Percentiles rank a stretch among this genome's conserved stretches.
These are phyloP conservation scores for Claviceps sp. DNA, from an alignment of 2,329 filamentous ascomycete species.

Conservation along the genomic window DNA sequence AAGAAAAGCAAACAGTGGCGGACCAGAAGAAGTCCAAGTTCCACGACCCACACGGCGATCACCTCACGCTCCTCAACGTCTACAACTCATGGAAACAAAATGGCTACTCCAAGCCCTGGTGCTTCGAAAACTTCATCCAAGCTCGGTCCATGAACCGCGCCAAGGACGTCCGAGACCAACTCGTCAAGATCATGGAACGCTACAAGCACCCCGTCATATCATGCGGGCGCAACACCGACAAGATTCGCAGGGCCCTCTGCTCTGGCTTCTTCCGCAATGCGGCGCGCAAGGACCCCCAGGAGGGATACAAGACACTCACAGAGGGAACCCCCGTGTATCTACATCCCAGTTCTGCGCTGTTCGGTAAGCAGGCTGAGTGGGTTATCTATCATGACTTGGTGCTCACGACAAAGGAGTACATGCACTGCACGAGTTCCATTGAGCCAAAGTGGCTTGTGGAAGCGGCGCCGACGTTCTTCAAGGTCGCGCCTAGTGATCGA, in stretches of 20 bases:
- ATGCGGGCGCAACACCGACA: constrained; percentile 76
- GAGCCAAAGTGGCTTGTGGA: constrained; percentile 93
- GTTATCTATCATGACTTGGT: constrained; percentile 89
- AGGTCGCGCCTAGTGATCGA: constrained; percentile 77
- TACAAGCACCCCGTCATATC: constrained; percentile 73
- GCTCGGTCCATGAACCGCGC: constrained; percentile 77
- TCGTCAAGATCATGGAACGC: constrained; percentile 85
- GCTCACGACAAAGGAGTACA: constrained; percentile 93
- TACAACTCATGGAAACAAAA: constrained; percentile 94
- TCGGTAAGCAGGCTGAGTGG: constrained; percentile 92
- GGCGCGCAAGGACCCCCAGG: constrained; percentile 86
- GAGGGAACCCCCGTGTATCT: constrained; percentile 92
- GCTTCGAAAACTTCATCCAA: constrained; percentile 96
- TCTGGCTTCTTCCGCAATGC: constrained; percentile 91
- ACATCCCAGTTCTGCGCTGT: constrained; percentile 81
- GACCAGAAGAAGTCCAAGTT: constrained; percentile 98
- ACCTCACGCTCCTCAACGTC: constrained; percentile 88
- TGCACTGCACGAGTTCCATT: constrained; percentile 86
- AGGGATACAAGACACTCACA: constrained; percentile 94
- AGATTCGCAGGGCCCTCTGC: constrained; percentile 80
- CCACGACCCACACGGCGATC: constrained; percentile 87
- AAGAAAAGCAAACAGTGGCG: constrained; percentile 91
- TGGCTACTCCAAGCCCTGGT: constrained; percentile 77
- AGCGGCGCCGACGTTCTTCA: constrained; percentile 97
- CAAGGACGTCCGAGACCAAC: constrained; percentile 82